These are phyloP conservation scores for Ailanthus altissimus DNA, from an alignment of 345 rosid genomes.

Conservation along the genomic window DNA sequence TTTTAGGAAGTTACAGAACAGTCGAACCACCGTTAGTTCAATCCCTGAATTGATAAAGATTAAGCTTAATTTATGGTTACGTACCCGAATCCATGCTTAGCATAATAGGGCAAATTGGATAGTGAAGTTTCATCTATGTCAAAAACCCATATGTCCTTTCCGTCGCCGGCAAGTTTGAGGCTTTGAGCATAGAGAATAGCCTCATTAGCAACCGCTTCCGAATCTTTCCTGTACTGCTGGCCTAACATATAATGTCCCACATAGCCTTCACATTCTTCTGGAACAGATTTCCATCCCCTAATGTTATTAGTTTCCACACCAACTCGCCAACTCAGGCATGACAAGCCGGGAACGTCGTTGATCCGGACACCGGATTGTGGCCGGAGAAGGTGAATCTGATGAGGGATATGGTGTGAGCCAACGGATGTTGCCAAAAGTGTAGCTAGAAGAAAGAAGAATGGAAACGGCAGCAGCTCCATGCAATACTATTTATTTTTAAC, in stretches of 20 bases:
- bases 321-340: constrained; percentile 43
- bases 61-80: no score
- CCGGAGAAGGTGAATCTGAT: constrained; percentile 30
- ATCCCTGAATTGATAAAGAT: no score
- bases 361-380: constrained; percentile 19
- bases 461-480: not conserved
- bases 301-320: constrained; percentile 50
- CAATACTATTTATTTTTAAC: no score
- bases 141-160: constrained; percentile 58
- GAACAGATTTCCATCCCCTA: constrained; percentile 32
- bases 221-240: constrained; percentile 38
- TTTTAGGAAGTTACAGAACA: no score
- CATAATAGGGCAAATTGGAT: constrained; percentile 58
- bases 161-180: constrained; percentile 35
- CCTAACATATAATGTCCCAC: constrained; percentile 49
- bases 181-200: constrained; percentile 36
- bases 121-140: constrained; percentile 67
- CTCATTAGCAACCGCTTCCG: not conserved
- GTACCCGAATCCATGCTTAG: constrained; percentile 52
- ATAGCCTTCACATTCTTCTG: constrained; percentile 35
- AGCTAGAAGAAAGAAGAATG: constrained; percentile 11
- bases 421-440: constrained; percentile 13
- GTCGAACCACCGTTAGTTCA: no score
- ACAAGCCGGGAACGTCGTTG: no score
- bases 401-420: not conserved